Base-by-base conservation (phyloP, 495 filamentous ascomycete species). In the Neurospora tetrasperma region DNA sequence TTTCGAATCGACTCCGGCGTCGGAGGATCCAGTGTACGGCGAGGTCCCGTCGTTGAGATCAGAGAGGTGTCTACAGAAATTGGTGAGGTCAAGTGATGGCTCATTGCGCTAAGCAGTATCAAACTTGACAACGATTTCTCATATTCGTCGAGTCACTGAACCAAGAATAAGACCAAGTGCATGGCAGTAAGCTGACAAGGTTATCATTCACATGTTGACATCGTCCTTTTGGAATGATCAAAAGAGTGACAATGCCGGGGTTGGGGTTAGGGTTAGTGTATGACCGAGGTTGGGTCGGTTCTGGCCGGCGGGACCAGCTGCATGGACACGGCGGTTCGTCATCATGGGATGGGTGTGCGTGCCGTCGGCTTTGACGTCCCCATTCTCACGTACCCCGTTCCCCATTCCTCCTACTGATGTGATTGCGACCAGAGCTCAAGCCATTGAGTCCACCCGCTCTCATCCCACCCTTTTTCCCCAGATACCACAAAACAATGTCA, bases 401-500 rank as follows among this genome's bases (percentile, higher is more conserved):
- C 43, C 23, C 42, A 46, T 41, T 38, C 44, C 11, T 62, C 54
- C 54, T 27, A 16, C 54, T 62, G 12, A 62, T 62, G 23, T 62
- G 23, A 62, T 62, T 62, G 23, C 23, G 54, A 62, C 54, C 23
- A 62, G 54, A 62, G 54, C 54, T 62, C 23, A 62, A 62, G 54
- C 54, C 54, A 62, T 62, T 16, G 23, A 62, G 54, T 62, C 23
- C 54, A 62, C 48, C 48, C 48, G 31, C 54, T 23, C 5, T 74
- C 69, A 27, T 70, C 72, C 69, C 76, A 71, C 46, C 46, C 46
- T 48, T 48, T 48, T 48, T 9, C n/a, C 46, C 46, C 20, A 6
- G 46, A 54, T 54, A 31, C 16, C 54, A 62, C 54, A 62, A 62
- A 62, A 18, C 54, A 62, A 97, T 97, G 94, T 91, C 93, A 74